Base-by-base conservation (phyloP, 1,139 yeast species). In the Blastobotrys niveus region DNA sequence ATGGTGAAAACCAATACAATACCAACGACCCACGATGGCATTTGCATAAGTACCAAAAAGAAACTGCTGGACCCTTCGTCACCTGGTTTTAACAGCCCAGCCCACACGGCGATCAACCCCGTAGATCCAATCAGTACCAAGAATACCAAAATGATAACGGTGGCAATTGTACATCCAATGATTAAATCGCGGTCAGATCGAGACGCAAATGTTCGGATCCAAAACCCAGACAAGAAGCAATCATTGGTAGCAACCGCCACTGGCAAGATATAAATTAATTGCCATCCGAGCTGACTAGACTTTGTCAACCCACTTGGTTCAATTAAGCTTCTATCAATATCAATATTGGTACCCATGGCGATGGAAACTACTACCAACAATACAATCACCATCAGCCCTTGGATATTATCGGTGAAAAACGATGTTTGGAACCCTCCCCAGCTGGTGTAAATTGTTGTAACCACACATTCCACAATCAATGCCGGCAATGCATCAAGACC, bases 201-300 rank as follows among this genome's bases (percentile, higher is more conserved):
- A 14, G 95, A 82, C 3, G 97, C 95, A 70, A 89, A 89, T 0
- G 97, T 84, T 59, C 97, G 74, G 53, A 89, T 69, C 97, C 97
- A 89, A 62, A 88, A 88, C 0, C 95, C 95, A 29, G 95, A 78
- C 74, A 89, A 70, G 63, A 89, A 88, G 59, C 89, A 79, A 60
- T 87, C 96, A 58, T 89, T 89, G 34, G 96, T 85, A 42, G 87
- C 75, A 59, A 89, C 82, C 24, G 96, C 96, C 36, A 89, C 82
- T 9, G 83, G 76, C 50, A 89, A 70, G 52, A 89, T 88, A 63
- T 87, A 89, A 34, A 88, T 65, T 53, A 89, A 73, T 70, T 88
- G 93, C 94, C 95, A 88, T 14, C 96, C 95, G 39, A 88, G 69
- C 54, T 76, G 74, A 57, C 79, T 81, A 1, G 79, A 76, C 42